A percentile compares a stretch with the other conserved stretches of the same genome.
These are phyloP conservation scores for Guillardia theta DNA, from an alignment of 78 protist species.

Conservation along the genomic window DNA sequence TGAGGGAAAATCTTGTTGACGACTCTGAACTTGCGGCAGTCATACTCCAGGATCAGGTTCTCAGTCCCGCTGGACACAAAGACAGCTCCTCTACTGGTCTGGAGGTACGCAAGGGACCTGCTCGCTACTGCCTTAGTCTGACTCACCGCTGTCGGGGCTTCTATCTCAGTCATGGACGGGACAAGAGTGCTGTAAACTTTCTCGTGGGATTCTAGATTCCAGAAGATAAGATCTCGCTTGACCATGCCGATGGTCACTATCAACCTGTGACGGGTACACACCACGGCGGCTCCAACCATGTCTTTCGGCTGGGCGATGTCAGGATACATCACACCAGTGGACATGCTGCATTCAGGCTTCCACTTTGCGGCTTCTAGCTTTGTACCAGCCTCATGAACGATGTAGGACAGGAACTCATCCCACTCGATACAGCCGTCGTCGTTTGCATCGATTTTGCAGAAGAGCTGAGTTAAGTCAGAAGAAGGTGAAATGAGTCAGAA, in stretches of 20 bases:
- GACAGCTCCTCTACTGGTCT: not conserved
- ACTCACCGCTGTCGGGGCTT: not conserved
- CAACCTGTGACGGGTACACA: not conserved
- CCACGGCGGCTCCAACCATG: not conserved
- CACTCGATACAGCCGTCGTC: slow-evolving; percentile 59
- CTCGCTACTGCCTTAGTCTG: not conserved
- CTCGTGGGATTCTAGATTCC: not conserved
- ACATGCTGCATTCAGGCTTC: not conserved
- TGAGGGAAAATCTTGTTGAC: not conserved
- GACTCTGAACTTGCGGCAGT: not conserved
- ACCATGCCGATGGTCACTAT: not conserved
- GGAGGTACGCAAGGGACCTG: not conserved
- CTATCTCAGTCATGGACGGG: not conserved
- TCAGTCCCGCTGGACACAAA: not conserved
- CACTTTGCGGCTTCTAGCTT: not conserved
- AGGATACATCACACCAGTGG: not conserved
- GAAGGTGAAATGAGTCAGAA: too few species aligned
- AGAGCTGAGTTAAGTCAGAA: too few species aligned
- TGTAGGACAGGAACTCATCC: slow-evolving; percentile 56
- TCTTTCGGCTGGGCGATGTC: not conserved
- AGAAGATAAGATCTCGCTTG: not conserved
- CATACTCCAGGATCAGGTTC: not conserved
- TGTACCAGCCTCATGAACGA: not conserved
- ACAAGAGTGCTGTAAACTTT: not conserved
- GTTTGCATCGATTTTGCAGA: slow-evolving; percentile 58